Evolutionary conservation across 768 basidiomycete species (phyloP), one percentile per base, ranked within the genome.

Genomic region (Russula sp.): DNA sequence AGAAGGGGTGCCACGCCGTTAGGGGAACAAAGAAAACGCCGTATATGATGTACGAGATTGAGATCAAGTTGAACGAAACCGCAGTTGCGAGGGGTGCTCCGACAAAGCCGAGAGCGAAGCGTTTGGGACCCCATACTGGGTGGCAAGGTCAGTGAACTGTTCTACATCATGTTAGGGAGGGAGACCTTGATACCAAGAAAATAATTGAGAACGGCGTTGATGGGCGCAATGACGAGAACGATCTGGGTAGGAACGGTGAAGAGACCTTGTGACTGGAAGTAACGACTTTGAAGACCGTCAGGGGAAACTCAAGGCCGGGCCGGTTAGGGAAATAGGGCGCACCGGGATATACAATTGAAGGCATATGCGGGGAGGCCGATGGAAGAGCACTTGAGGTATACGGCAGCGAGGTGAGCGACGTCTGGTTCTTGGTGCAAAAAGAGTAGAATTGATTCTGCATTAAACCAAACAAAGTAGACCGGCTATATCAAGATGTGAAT

Each of bases 61-160:
- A 77, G 46, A 93, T 86, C n/a, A 96, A 77, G 71, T 95, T 96
- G 75, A 94, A 91, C 14, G 89, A 90, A 46, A 95, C 79, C 0
- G 89, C 85, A 2, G 93, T 93, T 1, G 95, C 89, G 20, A 98
- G 78, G 0, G 96, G 96, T 4, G 94, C 96, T 14, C 96, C 96
- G 55, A 90, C 83, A 73, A 91, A 99, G 1, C 95, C 95, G 3
- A 98, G 77, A 14, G 88, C 79, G 59, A 97, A 75, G 5, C 83
- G 76, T 39, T 81, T 75, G 0, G 93, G 93, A 1, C 93, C 93
- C 92, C 91, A 93, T 0, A 94, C 90, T 74, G 20, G 22, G 22
- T 22, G 49, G 13, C 16, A 53, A 57, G 7, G n/a, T 32, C n/a
- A 68, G 52, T 64, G 20, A n/a, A 36, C 25, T 29, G 25, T 9